These are phyloP conservation scores for Apiotrichum gamsii DNA, from an alignment of 1,284 basidiomycete species.

Conservation along the genomic window DNA sequence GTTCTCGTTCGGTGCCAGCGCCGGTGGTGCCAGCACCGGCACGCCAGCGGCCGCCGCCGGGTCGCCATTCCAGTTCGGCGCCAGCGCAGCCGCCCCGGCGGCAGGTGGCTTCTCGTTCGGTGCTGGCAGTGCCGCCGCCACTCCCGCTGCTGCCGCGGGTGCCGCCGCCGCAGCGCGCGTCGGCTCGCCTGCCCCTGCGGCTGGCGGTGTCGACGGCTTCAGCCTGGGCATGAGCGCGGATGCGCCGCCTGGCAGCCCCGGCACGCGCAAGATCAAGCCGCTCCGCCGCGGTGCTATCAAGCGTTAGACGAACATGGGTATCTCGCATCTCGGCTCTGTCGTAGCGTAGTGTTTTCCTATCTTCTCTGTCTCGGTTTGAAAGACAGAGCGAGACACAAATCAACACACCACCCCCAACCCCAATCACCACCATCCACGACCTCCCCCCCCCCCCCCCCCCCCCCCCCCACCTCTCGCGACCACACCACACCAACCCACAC, in stretches of 20 bases:
- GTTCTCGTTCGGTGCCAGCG: conserved; percentile 21
- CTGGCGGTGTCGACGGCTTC: conserved; percentile 15
- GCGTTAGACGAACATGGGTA: too few species aligned
- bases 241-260: conserved; percentile 21
- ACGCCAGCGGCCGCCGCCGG: conserved; percentile 2
- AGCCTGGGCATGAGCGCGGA: conserved; percentile 17
- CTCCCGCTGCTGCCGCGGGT: background rate
- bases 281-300: conserved; percentile 19
- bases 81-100: background rate
- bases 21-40: background rate
- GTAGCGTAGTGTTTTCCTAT: too few species aligned
- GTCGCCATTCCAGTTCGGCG: conserved; percentile 19
- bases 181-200: conserved; percentile 20
- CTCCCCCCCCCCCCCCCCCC: too few species aligned
- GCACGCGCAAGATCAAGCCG: conserved; percentile 29
- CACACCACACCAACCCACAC: too few species aligned
- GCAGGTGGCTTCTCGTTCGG: conserved; percentile 12
- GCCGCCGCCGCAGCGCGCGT: conserved; percentile 11
- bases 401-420: too few species aligned
- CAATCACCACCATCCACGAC: too few species aligned
- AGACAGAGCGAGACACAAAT: too few species aligned
- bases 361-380: too few species aligned
- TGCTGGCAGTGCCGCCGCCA: background rate
- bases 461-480: too few species aligned
- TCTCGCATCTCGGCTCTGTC: too few species aligned